phyloP scores from a whole-genome alignment of 2,329 filamentous ascomycete species.

The Penicillium sp. region DNA sequence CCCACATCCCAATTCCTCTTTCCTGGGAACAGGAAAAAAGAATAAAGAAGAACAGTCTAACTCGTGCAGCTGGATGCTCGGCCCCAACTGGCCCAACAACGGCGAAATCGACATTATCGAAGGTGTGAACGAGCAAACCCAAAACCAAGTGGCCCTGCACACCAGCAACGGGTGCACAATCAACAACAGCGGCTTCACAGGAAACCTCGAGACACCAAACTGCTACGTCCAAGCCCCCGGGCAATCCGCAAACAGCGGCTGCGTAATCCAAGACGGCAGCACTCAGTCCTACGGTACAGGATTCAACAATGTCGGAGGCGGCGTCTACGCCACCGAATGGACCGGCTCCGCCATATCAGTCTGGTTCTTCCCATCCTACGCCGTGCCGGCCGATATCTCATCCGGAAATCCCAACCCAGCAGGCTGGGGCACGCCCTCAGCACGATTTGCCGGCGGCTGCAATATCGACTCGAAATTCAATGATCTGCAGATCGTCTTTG shows the following conservation, averaged over 20 bases:
- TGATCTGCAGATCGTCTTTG: slow-evolving; percentile 68
- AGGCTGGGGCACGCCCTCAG: slow-evolving; percentile 66
- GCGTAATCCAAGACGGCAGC: slow-evolving; percentile 53
- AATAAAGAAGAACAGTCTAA: not conserved
- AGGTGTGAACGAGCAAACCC: slow-evolving; percentile 63
- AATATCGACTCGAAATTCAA: slow-evolving; percentile 68
- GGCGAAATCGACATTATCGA: slow-evolving; percentile 82
- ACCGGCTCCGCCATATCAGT: slow-evolving; percentile 67
- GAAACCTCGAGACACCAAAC: slow-evolving; percentile 50
- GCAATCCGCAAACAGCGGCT: slow-evolving; percentile 55
- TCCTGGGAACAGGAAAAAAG: not conserved
- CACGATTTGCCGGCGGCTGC: slow-evolving; percentile 68
- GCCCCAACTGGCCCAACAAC: slow-evolving; percentile 64
- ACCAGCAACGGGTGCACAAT: slow-evolving; percentile 61
- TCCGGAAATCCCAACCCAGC: slow-evolving; percentile 60
- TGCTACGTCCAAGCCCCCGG: slow-evolving; percentile 53
- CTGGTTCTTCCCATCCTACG: slow-evolving; percentile 75
- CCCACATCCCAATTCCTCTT: slow-evolving; percentile 33
- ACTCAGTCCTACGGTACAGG: slow-evolving; percentile 59
- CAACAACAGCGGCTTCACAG: slow-evolving; percentile 46
- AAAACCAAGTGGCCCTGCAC: slow-evolving; percentile 66
- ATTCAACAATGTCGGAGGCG: slow-evolving; percentile 69
- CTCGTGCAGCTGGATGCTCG: slow-evolving; percentile 50
- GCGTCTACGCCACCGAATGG: slow-evolving; percentile 76
- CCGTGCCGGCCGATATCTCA: slow-evolving; percentile 63